Evolutionary conservation across 1,284 basidiomycete genomes (phyloP).

Genomic region (Ustilago nuda): DNA sequence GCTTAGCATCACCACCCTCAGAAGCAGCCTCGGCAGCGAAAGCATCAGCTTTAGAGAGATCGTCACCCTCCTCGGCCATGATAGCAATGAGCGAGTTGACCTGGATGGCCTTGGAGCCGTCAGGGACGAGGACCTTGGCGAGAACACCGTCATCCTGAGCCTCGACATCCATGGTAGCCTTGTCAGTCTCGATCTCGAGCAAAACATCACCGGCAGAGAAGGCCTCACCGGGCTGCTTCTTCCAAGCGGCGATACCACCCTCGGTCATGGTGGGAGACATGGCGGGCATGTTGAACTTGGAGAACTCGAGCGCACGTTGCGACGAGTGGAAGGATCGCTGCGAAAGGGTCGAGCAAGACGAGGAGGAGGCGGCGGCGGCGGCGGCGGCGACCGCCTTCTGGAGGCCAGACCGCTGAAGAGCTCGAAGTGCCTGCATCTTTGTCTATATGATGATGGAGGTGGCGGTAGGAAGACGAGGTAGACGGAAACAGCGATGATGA

Average conservation of each 20-base stretch:
- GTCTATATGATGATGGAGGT: conserved; percentile 5
- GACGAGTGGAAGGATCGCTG: conserved; percentile 56
- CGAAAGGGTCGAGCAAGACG: conserved; percentile 39
- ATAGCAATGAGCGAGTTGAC: conserved; percentile 70
- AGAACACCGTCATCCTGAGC: conserved; percentile 71
- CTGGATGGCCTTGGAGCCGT: conserved; percentile 67
- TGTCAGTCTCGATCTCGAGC: conserved; percentile 80
- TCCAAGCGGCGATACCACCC: conserved; percentile 97
- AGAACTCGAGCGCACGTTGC: conserved; percentile 50
- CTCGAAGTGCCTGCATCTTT: conserved; percentile 53
- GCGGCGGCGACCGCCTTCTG: conserved; percentile 47
- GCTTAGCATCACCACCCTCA: conserved; percentile 56
- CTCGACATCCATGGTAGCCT: conserved; percentile 71
- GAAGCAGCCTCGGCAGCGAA: conserved; percentile 75
- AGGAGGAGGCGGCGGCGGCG: conserved; percentile 39
- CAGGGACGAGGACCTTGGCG: conserved; percentile 69
- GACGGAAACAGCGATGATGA: neutral
- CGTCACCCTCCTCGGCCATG: conserved; percentile 71
- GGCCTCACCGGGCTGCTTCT: conserved; percentile 92
- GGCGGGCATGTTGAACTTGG: conserved; percentile 91
- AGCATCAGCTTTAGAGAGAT: conserved; percentile 76
- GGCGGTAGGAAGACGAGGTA: neutral
- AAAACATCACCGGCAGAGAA: conserved; percentile 92
- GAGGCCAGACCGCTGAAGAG: conserved; percentile 52
- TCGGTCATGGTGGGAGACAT: conserved; percentile 99